Evolutionary conservation across 148 eudicot genomes (phyloP).

Genomic region (Diospyros kaki): DNA sequence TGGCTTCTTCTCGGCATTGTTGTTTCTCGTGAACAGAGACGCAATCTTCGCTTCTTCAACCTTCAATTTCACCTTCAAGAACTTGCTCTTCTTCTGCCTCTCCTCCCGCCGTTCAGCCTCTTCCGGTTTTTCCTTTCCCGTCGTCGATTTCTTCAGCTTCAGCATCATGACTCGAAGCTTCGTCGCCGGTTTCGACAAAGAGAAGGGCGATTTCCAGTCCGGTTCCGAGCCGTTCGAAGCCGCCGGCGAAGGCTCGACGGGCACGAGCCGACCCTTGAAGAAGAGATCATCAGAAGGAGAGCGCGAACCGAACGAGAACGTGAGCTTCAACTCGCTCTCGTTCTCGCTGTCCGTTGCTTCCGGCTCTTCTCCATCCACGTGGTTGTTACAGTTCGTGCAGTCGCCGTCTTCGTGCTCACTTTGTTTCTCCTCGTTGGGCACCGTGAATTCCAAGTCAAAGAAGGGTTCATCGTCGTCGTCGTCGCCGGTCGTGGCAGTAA

Average conservation of each 20-base stretch:
- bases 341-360: constrained; percentile 6
- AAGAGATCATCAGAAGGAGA: constrained; percentile 66
- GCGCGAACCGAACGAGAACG: constrained; percentile 15
- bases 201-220: constrained; percentile 11
- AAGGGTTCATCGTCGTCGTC: constrained; percentile 65
- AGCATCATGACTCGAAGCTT: constrained; percentile 59
- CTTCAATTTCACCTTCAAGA: constrained; percentile 49
- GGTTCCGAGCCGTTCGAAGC: constrained; percentile 2
- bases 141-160: constrained; percentile 55
- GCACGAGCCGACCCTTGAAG: constrained; percentile 42
- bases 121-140: constrained; percentile 1
- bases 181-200: constrained; percentile 46
- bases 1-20: not conserved
- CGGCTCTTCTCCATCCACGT: constrained; percentile 6
- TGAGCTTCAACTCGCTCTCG: constrained; percentile 26
- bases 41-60: constrained; percentile 51
- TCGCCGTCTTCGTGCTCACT: constrained; percentile 13
- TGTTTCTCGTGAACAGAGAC: constrained; percentile 53
- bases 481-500: constrained; percentile 17
- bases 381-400: too few relatives aligned
- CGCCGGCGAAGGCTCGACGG: constrained; percentile 26
- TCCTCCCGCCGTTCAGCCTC: not conserved
- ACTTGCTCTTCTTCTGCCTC: constrained; percentile 19
- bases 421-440: constrained; percentile 30
- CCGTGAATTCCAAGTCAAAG: constrained; percentile 71